Evolutionary conservation across 441 rosid genomes (phyloP).

Genomic region (Eruca vesicaria): DNA sequence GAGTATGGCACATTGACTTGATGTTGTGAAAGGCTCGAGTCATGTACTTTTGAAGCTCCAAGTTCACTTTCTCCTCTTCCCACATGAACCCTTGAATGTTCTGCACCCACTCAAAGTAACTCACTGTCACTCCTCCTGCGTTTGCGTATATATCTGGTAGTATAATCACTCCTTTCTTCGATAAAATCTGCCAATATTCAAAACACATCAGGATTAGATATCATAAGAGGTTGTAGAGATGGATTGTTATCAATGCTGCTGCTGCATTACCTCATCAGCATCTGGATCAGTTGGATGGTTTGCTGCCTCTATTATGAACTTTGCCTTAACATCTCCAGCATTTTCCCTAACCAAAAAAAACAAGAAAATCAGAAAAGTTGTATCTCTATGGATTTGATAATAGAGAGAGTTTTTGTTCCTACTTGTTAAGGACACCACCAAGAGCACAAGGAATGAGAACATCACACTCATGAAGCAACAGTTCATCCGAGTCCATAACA

Average conservation of each 20-base stretch:
- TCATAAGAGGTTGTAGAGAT: background rate
- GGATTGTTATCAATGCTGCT: background rate
- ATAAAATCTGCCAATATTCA: slow-evolving; percentile 58
- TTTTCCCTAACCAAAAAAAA: slow-evolving; percentile 59
- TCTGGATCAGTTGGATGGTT: slow-evolving; percentile 97
- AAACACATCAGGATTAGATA: background rate
- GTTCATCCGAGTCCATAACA: slow-evolving; percentile 56
- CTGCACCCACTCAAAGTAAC: slow-evolving; percentile 99
- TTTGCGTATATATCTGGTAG: slow-evolving; percentile 96
- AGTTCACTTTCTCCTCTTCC: slow-evolving; percentile 90
- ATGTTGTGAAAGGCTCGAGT: slow-evolving; percentile 73
- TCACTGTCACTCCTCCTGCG: slow-evolving; percentile 94
- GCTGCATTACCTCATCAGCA: slow-evolving; percentile 76
- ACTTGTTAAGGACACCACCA: slow-evolving; percentile 95
- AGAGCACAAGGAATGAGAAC: slow-evolving; percentile 95
- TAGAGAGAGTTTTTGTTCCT: background rate
- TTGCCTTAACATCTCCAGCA: slow-evolving; percentile 89
- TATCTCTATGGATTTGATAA: background rate
- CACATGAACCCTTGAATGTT: slow-evolving; percentile 99
- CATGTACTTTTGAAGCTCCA: slow-evolving; percentile 78
- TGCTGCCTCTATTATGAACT: slow-evolving; percentile 93
- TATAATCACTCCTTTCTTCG: slow-evolving; percentile 82
- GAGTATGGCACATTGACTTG: slow-evolving; percentile 83
- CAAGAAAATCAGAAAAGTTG: background rate
- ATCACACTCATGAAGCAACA: slow-evolving; percentile 88